Evolutionary conservation across 2,329 filamentous ascomycete genomes (phyloP), one percentile per base, ranked within the genome.

Genomic region (Rhytidhysteron rufulum): DNA sequence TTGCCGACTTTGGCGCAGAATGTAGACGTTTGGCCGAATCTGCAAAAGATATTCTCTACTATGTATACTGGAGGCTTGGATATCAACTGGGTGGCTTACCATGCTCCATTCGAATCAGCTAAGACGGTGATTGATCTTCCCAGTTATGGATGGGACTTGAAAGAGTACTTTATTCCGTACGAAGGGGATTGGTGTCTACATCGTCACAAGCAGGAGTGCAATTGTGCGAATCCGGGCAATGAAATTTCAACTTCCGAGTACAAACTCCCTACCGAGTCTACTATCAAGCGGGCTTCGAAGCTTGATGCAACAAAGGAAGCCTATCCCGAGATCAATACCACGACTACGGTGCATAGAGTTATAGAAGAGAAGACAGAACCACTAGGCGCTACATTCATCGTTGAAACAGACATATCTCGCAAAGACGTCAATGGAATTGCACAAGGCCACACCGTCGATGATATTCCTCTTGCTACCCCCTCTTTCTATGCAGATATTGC

Each of bases 81-180:
- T 7, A 62, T 86, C 19, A 65, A 79, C 48, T 86, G 80, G 79
- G 70, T 73, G 34, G 80, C 80, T 55, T 82, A 75, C 49, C 74
- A 81, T 53, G 60, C 68, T 4, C 67, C 71, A 20, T 78, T 76
- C 45, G 63, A 71, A 41, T 44, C 54, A 2, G 60, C 59, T 3
- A 66, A 73, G 15, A 58, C 65, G 2, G 60, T 82, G 3, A 54
- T 81, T 2, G 63, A 74, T 20, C 58, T 85, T 4, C 79, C 80
- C 2, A 41, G 50, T 2, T 65, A 65, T 39, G 34, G 31, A 5
- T 66, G 48, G 45, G 46, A 64, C 17, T 33, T 51, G 11, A 61
- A 63, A 42, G 48, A 51, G n/a, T 62, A 60, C 49, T 65, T 60
- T 60, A 48, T 62, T 4, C 43, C 4, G 33, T 35, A 35, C n/a